These are phyloP conservation scores for Kalmusia sp. DNA, from an alignment of 2,329 filamentous ascomycete genomes.

Conservation along the genomic window DNA sequence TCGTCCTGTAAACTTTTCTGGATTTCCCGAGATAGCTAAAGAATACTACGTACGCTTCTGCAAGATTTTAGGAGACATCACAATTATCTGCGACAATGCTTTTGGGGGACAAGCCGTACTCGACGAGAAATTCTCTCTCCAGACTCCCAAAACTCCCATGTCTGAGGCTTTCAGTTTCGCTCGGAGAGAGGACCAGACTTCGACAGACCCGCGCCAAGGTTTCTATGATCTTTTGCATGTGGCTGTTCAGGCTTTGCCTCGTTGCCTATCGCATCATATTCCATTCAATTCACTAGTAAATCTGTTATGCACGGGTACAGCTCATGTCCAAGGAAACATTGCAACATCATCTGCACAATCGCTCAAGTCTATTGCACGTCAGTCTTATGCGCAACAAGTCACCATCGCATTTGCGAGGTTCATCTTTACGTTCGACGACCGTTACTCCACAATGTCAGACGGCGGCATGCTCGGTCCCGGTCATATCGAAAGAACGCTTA, in stretches of 20 bases:
- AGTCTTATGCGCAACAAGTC: slow-evolving; percentile 92
- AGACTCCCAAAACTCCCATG: slow-evolving; percentile 92
- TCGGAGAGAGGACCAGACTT: slow-evolving; percentile 77
- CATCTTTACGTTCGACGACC: slow-evolving; percentile 98
- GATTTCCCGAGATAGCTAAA: slow-evolving; percentile 76
- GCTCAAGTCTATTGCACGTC: slow-evolving; percentile 91
- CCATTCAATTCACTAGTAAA: slow-evolving; percentile 95
- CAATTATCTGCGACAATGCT: slow-evolving; percentile 93
- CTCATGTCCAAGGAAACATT: slow-evolving; percentile 91
- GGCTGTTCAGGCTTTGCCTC: slow-evolving; percentile 90
- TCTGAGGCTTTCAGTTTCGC: slow-evolving; percentile 92
- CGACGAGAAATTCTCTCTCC: slow-evolving; percentile 90
- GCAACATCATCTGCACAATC: slow-evolving; percentile 91
- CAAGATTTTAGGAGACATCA: slow-evolving; percentile 93
- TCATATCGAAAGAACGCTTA: slow-evolving; percentile 93
- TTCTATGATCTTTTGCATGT: slow-evolving; percentile 97
- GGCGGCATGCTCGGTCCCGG: slow-evolving; percentile 93
- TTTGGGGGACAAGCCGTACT: slow-evolving; percentile 95
- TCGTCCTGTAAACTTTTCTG: slow-evolving; percentile 64
- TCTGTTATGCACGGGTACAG: slow-evolving; percentile 92
- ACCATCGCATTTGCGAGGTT: slow-evolving; percentile 96
- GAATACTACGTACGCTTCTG: slow-evolving; percentile 92
- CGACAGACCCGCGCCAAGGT: slow-evolving; percentile 84
- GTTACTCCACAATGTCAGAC: slow-evolving; percentile 97
- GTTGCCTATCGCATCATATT: slow-evolving; percentile 90